phyloP scores from a whole-genome alignment of 169 alveolate species.

The Pseudocohnilembus persalinus region DNA sequence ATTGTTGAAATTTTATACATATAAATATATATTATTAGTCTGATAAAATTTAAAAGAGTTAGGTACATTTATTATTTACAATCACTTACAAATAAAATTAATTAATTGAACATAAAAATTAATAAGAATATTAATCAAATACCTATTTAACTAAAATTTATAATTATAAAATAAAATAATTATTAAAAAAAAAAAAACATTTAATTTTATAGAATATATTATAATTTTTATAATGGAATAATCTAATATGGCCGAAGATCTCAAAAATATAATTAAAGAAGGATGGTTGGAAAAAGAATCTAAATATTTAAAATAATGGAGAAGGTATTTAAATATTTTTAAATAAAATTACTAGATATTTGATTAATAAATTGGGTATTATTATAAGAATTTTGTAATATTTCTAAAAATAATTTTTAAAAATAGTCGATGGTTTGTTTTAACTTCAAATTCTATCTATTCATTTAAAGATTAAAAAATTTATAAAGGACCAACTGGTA shows the following conservation, averaged over 20 bases:
- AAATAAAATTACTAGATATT: too few species aligned
- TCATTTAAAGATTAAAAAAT: slow-evolving; percentile 59
- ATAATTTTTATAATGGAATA: slow-evolving; percentile 17
- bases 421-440: slow-evolving; percentile 71
- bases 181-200: not conserved
- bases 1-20: too few species aligned
- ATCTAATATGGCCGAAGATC: slow-evolving; percentile 25
- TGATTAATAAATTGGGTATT: too few species aligned
- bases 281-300: slow-evolving; percentile 76
- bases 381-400: too few species aligned
- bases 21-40: too few species aligned
- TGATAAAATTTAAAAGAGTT: too few species aligned
- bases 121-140: not conserved
- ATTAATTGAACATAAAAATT: too few species aligned
- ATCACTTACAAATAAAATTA: too few species aligned
- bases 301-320: slow-evolving; percentile 67
- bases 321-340: slow-evolving; percentile 70
- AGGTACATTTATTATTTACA: too few species aligned
- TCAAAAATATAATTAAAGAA: slow-evolving; percentile 64
- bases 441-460: slow-evolving; percentile 57
- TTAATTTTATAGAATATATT: not conserved
- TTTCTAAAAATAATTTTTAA: not conserved
- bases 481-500: slow-evolving; percentile 57
- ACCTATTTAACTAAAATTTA: too few species aligned
- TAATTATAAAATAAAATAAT: too few species aligned